Base-by-base conservation (phyloP, 192 early-diverging fungal genomes). In the Mortierella antarctica region DNA sequence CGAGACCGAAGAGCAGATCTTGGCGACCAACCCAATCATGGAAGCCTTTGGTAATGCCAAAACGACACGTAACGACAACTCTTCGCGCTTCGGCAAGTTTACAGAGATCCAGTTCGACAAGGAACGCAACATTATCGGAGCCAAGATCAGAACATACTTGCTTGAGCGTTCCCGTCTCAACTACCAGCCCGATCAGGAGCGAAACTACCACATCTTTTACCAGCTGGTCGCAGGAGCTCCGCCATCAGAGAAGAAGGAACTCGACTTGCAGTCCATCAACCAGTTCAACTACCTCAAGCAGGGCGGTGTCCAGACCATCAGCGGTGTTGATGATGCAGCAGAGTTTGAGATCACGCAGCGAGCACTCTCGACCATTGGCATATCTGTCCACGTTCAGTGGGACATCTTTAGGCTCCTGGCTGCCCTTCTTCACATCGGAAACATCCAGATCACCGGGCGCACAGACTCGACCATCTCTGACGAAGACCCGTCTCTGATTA, bases 141-240 rank as follows among this genome's bases (percentile, higher is more conserved):
- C 98, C 6, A 93, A 88, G 57, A 98, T 98, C 75, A 90, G 98
- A 60, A 99, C 97, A 6, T 99, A 99, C 71, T 86, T 99, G 20
- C 84, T 99, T 64, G 98, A 99, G 82, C 91, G 98, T 46, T 98
- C 97, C 50, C 92, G 98, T 74, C 86, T 99, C 67, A 93, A 96
- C 50, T 96, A 93, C 85, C 98, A 99, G 84, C 97, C 97, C 6
- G 87, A 91, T 45, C 90, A 87, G 1, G 97, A 99, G 85, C 89
- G 97, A 73, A 98, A 98, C 88, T 99, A 99, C 88, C 98, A 99
- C 88, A 95, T 99, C 82, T 99, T 99, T 83, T 99, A 99, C 86
- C 98, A 99, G 89, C 90, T 99, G 51, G 97, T 96, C 85, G 91
- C 96, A 17, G 97, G 94, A 54, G 92, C 91, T 7, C 94, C 96